These are phyloP conservation scores for Massariosphaeria phaeospora DNA, from an alignment of 495 filamentous ascomycete genomes.

Conservation along the genomic window DNA sequence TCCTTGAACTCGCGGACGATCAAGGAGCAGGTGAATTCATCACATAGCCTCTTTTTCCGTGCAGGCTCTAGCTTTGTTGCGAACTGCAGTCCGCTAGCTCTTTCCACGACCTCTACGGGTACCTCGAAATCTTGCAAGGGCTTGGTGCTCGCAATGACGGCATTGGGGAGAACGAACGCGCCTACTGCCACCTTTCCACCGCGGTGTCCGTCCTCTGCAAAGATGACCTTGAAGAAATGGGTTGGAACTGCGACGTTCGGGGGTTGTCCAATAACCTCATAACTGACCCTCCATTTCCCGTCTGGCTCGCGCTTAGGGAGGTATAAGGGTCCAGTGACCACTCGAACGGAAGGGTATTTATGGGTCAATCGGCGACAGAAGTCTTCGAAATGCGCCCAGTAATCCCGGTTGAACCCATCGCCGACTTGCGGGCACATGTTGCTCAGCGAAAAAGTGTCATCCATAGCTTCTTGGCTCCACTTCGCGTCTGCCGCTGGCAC, in stretches of 20 bases:
- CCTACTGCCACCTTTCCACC: slow-evolving; percentile 80
- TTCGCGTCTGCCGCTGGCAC: slow-evolving; percentile 96
- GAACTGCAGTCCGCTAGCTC: slow-evolving; percentile 88
- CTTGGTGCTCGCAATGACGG: slow-evolving; percentile 79
- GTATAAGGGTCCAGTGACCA: slow-evolving; percentile 92
- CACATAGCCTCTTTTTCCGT: slow-evolving; percentile 74
- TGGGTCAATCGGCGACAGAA: slow-evolving; percentile 81
- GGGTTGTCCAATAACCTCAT: slow-evolving; percentile 94
- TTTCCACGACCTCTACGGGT: slow-evolving; percentile 83
- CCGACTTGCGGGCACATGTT: slow-evolving; percentile 99
- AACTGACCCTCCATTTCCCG: slow-evolving; percentile 89
- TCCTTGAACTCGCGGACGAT: slow-evolving; percentile 70
- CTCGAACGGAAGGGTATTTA: slow-evolving; percentile 79
- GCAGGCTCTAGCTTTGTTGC: slow-evolving; percentile 65
- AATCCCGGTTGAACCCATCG: slow-evolving; percentile 95
- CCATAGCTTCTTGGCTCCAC: slow-evolving; percentile 90
- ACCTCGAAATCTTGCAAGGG: slow-evolving; percentile 87
- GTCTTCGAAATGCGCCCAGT: slow-evolving; percentile 98
- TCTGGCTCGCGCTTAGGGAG: slow-evolving; percentile 75
- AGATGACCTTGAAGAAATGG: slow-evolving; percentile 98
- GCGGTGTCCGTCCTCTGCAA: slow-evolving; percentile 73
- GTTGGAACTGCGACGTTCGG: slow-evolving; percentile 95
- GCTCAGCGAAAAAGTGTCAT: slow-evolving; percentile 82
- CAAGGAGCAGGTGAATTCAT: slow-evolving; percentile 75
- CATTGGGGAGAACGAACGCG: slow-evolving; percentile 94